Percentiles rank a stretch among this genome's conserved stretches.
phyloP scores from a whole-genome alignment of 2,329 filamentous ascomycete species.

The Samsoniella hepiali region DNA sequence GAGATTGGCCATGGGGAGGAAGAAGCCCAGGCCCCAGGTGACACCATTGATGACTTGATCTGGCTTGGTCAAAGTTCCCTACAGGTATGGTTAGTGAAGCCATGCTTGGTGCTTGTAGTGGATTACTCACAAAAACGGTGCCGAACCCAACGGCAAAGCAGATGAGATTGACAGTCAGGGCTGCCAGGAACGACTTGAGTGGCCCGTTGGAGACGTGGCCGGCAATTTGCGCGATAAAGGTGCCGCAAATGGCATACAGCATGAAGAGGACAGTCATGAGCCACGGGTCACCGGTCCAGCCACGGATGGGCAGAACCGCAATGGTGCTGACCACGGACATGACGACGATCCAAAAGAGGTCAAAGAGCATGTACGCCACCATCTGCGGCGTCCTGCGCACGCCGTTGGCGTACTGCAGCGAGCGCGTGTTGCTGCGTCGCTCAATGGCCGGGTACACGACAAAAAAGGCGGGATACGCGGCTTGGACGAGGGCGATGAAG shows the following conservation, averaged over 20 bases:
- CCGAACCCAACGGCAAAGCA: slow-evolving; percentile 63
- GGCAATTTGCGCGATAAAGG: slow-evolving; percentile 64
- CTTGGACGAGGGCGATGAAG: slow-evolving; percentile 68
- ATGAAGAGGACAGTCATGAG: slow-evolving; percentile 75
- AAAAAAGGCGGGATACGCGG: slow-evolving; percentile 62
- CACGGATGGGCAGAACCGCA: background rate
- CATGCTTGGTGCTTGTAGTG: background rate
- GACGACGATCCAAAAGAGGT: slow-evolving; percentile 65
- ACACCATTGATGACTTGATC: slow-evolving; percentile 21
- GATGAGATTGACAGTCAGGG: slow-evolving; percentile 62
- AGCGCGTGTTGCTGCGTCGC: slow-evolving; percentile 68
- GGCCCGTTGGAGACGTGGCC: slow-evolving; percentile 61
- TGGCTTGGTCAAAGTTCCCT: slow-evolving; percentile 17
- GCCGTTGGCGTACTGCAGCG: slow-evolving; percentile 82
- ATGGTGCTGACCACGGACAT: slow-evolving; percentile 58
- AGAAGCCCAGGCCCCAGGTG: slow-evolving; percentile 21
- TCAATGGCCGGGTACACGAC: slow-evolving; percentile 79
- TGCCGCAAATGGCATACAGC: slow-evolving; percentile 73
- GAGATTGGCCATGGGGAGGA: slow-evolving; percentile 42
- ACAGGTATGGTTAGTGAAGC: background rate
- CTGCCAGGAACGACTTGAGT: slow-evolving; percentile 66
- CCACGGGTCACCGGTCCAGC: slow-evolving; percentile 66
- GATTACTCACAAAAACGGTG: slow-evolving; percentile 18
- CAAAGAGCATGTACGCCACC: slow-evolving; percentile 74
- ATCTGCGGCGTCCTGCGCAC: slow-evolving; percentile 74